Base-by-base conservation (phyloP, 2,329 filamentous ascomycete species). In the Coccinonectria pachysandricola region DNA sequence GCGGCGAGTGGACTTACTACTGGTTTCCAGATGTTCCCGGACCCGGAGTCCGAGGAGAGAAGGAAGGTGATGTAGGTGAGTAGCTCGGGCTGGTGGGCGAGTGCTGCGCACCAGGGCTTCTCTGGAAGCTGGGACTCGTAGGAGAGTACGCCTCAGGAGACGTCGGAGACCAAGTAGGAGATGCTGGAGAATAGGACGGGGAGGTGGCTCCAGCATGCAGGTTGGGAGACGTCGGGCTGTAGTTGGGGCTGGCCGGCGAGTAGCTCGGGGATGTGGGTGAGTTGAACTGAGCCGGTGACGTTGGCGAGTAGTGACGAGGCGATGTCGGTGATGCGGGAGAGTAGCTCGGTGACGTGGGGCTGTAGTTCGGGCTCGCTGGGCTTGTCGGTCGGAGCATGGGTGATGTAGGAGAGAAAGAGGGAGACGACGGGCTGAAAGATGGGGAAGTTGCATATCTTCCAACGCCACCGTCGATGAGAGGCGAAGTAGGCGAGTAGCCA, bases 151-250 rank as follows among this genome's bases (percentile, higher is more conserved):
- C 62, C 34, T 65, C 63, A 8, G 71, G 71, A 20, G 80, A 86
- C 6, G 79, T 82, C 3, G 83, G 81, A 30, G 81, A 86, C 62
- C 82, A 87, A 13, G 68, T 72, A n/a, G 79, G 80, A 25, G 79
- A 84, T 8, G 75, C 75, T 23, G 79, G 79, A 16, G 68, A 73
- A 54, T 79, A 80, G 4, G 64, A 66, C n/a, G 65, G 72, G 36
- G 74, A 68, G 16, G 70, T 64, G 8, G 65, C 40, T n/a, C 53
- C 52, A 3, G 48, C 53, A 25, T 57, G 53, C 26, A 68, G 55
- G 48, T 64, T 71, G 41, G 64, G 76, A 26, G 71, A 78, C 4
- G 75, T 72, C n/a, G 76, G 77, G 46, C 74, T 79, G 57, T 83
- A 84, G 46, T 68, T 75, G 29, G 79, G 78, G 40, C 73, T 79